Percentiles rank a stretch among this genome's conserved stretches.
Conservation (phyloP, 352 stramenopile genomes). For the Globisporangium barbulae region DNA sequence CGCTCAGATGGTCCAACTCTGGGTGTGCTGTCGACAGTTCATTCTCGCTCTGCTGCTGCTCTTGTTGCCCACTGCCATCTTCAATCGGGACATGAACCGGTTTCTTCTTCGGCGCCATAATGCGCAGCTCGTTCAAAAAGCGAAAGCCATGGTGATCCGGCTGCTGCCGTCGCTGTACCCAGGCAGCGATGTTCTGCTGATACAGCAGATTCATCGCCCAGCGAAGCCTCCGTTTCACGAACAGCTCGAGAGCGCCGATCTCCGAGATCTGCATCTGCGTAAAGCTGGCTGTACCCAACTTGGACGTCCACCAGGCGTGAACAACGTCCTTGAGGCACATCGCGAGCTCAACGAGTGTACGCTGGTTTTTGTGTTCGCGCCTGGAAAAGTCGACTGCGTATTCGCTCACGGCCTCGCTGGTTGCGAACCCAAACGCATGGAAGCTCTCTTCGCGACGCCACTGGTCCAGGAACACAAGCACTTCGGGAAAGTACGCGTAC, state of each 20-base stretch:
- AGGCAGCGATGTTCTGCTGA: constrained; percentile 13
- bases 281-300: constrained; percentile 7
- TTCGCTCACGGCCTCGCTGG: constrained; percentile 15
- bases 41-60: background rate
- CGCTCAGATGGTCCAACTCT: background rate
- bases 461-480: constrained; percentile 62
- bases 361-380: background rate
- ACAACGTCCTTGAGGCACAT: constrained; percentile 15
- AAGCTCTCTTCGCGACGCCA: constrained; percentile 43
- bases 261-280: constrained; percentile 10
- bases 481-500: constrained; percentile 66
- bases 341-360: constrained; percentile 3
- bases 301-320: constrained; percentile 12
- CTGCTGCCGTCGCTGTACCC: constrained; percentile 6
- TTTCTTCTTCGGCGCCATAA: background rate
- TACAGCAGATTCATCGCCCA: constrained; percentile 9
- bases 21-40: background rate
- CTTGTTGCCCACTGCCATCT: background rate
- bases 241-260: constrained; percentile 11
- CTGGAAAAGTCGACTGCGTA: constrained; percentile 2
- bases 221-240: constrained; percentile 12
- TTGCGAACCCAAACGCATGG: constrained; percentile 33
- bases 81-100: background rate
- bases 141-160: background rate
- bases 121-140: background rate